phyloP scores from a whole-genome alignment of 2,329 filamentous ascomycete species.

The Sporothrix brunneoviolacea region DNA sequence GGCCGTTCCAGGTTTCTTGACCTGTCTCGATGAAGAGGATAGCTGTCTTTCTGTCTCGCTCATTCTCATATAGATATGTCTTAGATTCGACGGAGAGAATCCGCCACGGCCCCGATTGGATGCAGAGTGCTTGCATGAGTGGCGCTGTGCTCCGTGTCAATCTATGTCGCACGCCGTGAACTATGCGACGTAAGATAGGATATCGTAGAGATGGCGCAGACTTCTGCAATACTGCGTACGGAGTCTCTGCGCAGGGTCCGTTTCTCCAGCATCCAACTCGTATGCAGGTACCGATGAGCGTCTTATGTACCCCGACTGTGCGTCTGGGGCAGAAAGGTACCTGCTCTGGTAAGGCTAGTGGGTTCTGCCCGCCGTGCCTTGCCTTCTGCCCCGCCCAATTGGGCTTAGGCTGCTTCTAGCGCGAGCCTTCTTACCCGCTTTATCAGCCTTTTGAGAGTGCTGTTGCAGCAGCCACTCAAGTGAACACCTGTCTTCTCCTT shows the following conservation, averaged over 20 bases:
- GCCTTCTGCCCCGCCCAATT: background rate
- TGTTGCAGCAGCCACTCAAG: conserved; percentile 1
- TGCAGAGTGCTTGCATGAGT: background rate
- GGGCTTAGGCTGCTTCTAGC: background rate
- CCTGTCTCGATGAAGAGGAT: too few relatives aligned
- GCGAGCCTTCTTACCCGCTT: conserved; percentile 9
- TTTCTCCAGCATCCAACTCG: too few relatives aligned
- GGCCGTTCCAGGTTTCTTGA: too few relatives aligned
- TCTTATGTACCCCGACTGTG: background rate
- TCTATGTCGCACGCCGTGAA: background rate
- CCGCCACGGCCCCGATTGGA: background rate
- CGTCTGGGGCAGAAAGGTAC: too few relatives aligned
- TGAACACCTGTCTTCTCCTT: conserved; percentile 19
- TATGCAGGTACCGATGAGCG: conserved; percentile 6
- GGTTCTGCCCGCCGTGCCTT: background rate
- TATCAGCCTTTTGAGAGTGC: conserved; percentile 16
- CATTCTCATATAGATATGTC: conserved; percentile 1
- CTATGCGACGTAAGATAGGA: background rate
- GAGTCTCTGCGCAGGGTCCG: too few relatives aligned
- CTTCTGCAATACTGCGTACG: too few relatives aligned
- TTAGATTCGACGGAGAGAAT: background rate
- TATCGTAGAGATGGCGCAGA: too few relatives aligned
- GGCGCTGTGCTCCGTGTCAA: background rate
- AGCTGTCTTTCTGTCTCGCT: conserved; percentile 1
- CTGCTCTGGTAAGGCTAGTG: too few relatives aligned